These are phyloP conservation scores for Phaffomyces opuntiae DNA, from an alignment of 805 yeast species.

Conservation along the genomic window DNA sequence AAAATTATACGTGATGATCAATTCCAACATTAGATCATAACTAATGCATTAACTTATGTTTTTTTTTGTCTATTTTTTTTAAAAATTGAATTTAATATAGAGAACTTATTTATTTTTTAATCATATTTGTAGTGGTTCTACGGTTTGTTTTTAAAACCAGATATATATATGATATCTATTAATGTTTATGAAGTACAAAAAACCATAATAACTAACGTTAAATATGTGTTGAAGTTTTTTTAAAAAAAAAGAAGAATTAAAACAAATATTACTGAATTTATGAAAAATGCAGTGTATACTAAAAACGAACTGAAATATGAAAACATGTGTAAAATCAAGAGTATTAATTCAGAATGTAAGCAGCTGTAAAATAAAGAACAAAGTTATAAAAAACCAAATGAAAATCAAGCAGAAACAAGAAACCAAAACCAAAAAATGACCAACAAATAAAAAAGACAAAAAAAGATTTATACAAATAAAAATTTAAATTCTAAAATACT, in stretches of 20 bases:
- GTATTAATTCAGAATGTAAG: background rate
- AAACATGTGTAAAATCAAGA: too few species aligned
- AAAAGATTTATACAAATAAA: too few species aligned
- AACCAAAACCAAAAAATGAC: background rate
- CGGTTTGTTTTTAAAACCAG: background rate
- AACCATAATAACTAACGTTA: too few species aligned
- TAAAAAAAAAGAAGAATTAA: background rate
- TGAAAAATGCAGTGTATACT: background rate
- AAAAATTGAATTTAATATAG: background rate
- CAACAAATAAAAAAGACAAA: too few species aligned
- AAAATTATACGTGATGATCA: background rate
- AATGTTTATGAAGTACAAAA: too few species aligned
- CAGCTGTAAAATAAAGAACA: too few species aligned
- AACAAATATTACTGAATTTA: background rate
- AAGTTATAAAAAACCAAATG: too few species aligned
- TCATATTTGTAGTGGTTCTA: background rate
- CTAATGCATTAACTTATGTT: background rate
- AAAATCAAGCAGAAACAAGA: too few species aligned
- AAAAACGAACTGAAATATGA: background rate
- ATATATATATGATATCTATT: too few species aligned
- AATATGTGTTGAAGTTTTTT: background rate
- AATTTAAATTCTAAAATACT: too few species aligned
- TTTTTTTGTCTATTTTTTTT: background rate
- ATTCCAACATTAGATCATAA: constrained; percentile 7
- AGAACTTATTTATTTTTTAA: background rate